A percentile compares a stretch with the other conserved stretches of the same genome.
Evolutionary conservation across 2,329 filamentous ascomycete genomes (phyloP).

Genomic region (Coniochaeta ligniaria): DNA sequence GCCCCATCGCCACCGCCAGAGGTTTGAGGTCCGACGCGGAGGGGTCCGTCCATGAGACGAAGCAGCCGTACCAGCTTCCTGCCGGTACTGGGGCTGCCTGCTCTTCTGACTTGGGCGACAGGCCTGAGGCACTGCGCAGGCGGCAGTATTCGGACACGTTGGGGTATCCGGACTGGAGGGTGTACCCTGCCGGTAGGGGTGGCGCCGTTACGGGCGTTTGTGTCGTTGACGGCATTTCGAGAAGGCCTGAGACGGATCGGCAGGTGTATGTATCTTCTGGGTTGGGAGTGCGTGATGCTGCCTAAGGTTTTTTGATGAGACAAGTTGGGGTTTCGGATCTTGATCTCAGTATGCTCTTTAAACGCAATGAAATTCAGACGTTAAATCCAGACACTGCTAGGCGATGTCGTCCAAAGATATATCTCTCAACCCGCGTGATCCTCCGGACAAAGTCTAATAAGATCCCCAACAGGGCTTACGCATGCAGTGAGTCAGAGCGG

Average conservation of each 20-base stretch:
- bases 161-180: constrained; percentile 25
- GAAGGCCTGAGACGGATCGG: neutral
- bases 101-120: constrained; percentile 25
- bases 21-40: neutral
- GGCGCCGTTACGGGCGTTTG: neutral
- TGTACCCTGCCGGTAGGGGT: constrained; percentile 25
- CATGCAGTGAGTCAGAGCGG: too few relatives aligned
- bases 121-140: constrained; percentile 27
- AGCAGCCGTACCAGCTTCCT: constrained; percentile 36
- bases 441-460: too few relatives aligned
- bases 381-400: too few relatives aligned
- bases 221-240: neutral
- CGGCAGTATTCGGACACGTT: constrained; percentile 25
- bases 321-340: neutral
- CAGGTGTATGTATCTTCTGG: neutral
- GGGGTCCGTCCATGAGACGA: constrained; percentile 19
- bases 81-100: constrained; percentile 26
- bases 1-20: constrained; percentile 38
- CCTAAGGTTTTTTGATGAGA: neutral
- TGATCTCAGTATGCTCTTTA: neutral
- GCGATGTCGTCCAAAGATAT: neutral
- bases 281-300: neutral
- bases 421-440: too few relatives aligned
- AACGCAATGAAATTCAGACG: too few relatives aligned
- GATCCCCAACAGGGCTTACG: too few relatives aligned